Conservation (phyloP, 805 yeast species). For the Zygosaccharomyces siamensis region DNA sequence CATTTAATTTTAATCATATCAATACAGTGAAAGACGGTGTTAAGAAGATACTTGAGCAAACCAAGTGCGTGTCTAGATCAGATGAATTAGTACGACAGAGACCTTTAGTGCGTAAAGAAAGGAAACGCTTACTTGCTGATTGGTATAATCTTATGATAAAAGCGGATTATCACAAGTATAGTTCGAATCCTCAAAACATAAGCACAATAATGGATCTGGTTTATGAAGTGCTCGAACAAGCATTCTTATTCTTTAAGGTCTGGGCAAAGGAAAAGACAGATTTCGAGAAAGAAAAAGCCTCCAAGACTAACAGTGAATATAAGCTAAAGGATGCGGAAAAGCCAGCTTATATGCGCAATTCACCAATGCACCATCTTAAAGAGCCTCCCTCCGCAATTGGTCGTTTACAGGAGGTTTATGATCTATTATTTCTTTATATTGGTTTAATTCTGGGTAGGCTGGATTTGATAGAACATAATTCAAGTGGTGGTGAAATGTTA, state of each 20-base stretch:
- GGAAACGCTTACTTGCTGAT: slow-evolving; percentile 68
- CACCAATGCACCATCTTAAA: slow-evolving; percentile 41
- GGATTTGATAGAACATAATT: slow-evolving; percentile 71
- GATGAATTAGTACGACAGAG: slow-evolving; percentile 61
- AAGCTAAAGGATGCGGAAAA: neutral
- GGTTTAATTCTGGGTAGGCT: slow-evolving; percentile 69
- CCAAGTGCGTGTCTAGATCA: slow-evolving; percentile 71
- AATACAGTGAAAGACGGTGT: slow-evolving; percentile 74
- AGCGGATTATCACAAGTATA: slow-evolving; percentile 68
- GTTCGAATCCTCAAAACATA: slow-evolving; percentile 52
- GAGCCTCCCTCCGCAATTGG: slow-evolving; percentile 58
- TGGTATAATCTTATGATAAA: slow-evolving; percentile 77
- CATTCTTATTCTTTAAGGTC: slow-evolving; percentile 58
- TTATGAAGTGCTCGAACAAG: slow-evolving; percentile 61
- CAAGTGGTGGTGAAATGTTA: slow-evolving; percentile 60
- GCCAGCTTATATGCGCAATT: neutral
- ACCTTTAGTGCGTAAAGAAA: slow-evolving; percentile 54
- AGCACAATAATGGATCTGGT: slow-evolving; percentile 59
- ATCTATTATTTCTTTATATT: slow-evolving; percentile 54
- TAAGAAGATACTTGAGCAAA: slow-evolving; percentile 52
- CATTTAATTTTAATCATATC: slow-evolving; percentile 53
- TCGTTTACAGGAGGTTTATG: slow-evolving; percentile 61
- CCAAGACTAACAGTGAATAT: neutral
- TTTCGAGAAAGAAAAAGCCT: slow-evolving; percentile 16
- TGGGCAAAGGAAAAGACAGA: slow-evolving; percentile 59